Base-by-base conservation (phyloP, 768 basidiomycete genomes). In the Mycena galopus region DNA sequence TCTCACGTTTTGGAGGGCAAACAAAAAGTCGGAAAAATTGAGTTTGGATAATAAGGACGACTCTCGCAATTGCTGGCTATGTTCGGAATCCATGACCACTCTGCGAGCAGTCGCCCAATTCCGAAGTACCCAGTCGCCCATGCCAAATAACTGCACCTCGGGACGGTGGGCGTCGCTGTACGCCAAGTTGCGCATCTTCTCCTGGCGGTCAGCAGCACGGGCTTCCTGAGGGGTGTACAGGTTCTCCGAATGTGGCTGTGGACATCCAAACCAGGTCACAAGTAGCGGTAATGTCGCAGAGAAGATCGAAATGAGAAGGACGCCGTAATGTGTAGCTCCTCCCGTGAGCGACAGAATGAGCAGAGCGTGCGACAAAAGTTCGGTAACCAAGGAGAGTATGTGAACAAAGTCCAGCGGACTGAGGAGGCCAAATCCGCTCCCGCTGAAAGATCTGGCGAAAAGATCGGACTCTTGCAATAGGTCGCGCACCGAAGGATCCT, bases 381-480 rank as follows among this genome's bases (percentile, higher is more conserved):
- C 94, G 35, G 92, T 90, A 23, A 91, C 68, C 63, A 94, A 85
- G 50, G 92, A 90, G 73, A 95, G 82, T 76, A 95, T 84, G 75
- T 92, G 91, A 76, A 94, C 86, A 74, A 94, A 90, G 78, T 95
- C 94, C 67, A 95, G 87, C 10, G 94, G 94, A 3, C 93, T 94
- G 75, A 95, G 85, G 33, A 94, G 86, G 19, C 94, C 94, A 78
- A 95, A 94, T 14, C 92, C 89, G 42, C 91, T 89, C 51, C 93
- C 93, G 76, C 87, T 89, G 81, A 95, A 95, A 14, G 94, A 95
- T 69, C 93, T 88, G 51, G 93, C 92, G 78, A 96, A 96, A 37
- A 94, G 86, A 78, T 96, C 94, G 44, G 94, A 93, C 82, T 96
- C 94, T 71, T 93, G 92, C n/a, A 96, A 85, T 51, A 95, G 88